Percentiles rank a stretch among this genome's conserved stretches.
These are phyloP conservation scores for Anisogramma anomala DNA, from an alignment of 2,329 filamentous ascomycete genomes.

Conservation along the genomic window DNA sequence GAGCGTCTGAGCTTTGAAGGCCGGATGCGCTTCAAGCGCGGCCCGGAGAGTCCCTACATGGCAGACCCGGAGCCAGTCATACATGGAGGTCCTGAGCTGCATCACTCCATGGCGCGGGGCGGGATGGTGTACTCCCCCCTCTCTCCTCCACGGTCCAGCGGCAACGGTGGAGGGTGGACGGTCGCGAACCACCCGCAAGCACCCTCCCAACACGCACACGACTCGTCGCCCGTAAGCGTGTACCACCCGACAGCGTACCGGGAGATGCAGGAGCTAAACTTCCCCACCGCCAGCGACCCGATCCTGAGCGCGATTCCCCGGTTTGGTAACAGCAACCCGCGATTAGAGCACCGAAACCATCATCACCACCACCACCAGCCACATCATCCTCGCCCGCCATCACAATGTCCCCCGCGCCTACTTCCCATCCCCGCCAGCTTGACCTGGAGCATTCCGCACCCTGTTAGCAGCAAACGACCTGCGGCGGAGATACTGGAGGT, in stretches of 20 bases:
- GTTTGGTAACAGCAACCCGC: conserved; percentile 16
- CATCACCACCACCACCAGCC: conserved; percentile 5
- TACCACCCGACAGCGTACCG: conserved; percentile 14
- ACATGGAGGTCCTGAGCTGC: conserved; percentile 16
- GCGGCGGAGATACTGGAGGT: conserved; percentile 15
- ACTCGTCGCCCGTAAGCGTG: conserved; percentile 3
- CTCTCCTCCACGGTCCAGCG: conserved; percentile 9
- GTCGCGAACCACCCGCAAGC: conserved; percentile 19
- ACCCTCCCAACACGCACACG: conserved; percentile 3
- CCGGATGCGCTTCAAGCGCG: conserved; percentile 22
- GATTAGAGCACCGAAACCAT: conserved; percentile 9
- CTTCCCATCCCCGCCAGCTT: not conserved
- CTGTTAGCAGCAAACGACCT: conserved; percentile 8
- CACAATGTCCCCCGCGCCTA: conserved; percentile 3
- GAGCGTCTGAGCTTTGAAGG: conserved; percentile 14
- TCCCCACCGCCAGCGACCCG: conserved; percentile 23
- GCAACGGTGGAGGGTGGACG: conserved; percentile 11
- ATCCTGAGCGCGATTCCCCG: conserved; percentile 35
- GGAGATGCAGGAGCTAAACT: conserved; percentile 1
- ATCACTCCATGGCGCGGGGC: not conserved
- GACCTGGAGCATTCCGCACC: not conserved
- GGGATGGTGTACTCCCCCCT: conserved; percentile 8
- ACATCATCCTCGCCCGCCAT: not conserved
- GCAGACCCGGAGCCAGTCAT: conserved; percentile 27
- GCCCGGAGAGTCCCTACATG: conserved; percentile 25